Base-by-base conservation (phyloP, 2,329 filamentous ascomycete genomes). In the Lachnellula willkommii region DNA sequence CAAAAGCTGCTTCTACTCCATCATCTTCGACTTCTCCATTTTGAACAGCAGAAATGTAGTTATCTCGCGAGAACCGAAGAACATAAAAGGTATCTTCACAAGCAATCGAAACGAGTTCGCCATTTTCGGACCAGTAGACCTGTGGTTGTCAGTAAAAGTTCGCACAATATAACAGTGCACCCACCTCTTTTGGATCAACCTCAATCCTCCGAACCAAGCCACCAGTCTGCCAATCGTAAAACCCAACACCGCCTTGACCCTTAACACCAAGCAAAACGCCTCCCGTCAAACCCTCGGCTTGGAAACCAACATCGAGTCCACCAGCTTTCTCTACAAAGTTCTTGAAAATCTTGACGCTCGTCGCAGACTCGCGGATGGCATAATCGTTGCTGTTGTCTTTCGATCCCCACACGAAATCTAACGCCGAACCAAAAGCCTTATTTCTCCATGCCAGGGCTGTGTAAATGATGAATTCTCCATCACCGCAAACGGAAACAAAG, bases 341-440 rank as follows among this genome's bases (percentile, higher is more conserved):
- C 74, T 94, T 93, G 80, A 94, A 97, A 37, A 97, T 85, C 79
- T 96, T 96, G 67, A 99, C 91, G 67, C 89, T 95, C 49, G 93
- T 96, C 28, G 88, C 76, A 4, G 92, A 96, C 74, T 99, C 94
- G 37, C 94, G 87, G 65, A 99, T 97, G 40, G 94, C 94, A 69
- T 95, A 97, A 72, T 99, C 94, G 72, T 96, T 97, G 76, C 90
- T 95, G 74, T 96, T 96, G 56, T 96, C 93, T 74, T 96, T 96
- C 46, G 89, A 90, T 0, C 88, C 93, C 94, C 94, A 99, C 11
- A 89, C 92, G 71, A 99, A 99, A 74, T 99, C 94, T 52, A 97
- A 77, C 6, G 93, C 94, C 42, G 90, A 92, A 22, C 94, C 94
- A 68, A 99, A 99, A 3, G 91, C 91, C 77, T 97, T 96, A 75